phyloP scores from a whole-genome alignment of 257 asterid genomes.

The Fraxinus cuspidata region DNA sequence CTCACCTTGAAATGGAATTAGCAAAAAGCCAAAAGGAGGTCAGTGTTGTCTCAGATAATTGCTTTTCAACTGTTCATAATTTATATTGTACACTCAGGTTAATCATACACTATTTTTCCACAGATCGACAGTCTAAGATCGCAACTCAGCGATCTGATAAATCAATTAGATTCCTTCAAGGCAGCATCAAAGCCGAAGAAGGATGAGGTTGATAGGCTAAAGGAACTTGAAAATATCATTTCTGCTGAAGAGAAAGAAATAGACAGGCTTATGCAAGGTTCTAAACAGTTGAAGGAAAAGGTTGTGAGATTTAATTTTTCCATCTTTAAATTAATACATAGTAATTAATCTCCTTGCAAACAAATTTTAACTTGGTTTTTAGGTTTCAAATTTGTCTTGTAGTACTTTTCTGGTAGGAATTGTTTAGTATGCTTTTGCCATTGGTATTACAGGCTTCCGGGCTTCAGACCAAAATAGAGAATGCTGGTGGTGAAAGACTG shows the following conservation, averaged over 20 bases:
- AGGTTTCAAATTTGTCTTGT: not conserved
- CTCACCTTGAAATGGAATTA: slow-evolving; percentile 78
- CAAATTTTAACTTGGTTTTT: not conserved
- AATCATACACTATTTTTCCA: not conserved
- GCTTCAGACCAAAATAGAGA: slow-evolving; percentile 92
- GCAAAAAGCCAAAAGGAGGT: slow-evolving; percentile 91
- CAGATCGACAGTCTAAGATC: slow-evolving; percentile 80
- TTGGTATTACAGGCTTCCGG: slow-evolving; percentile 55
- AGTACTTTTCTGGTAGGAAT: not conserved
- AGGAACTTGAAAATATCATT: slow-evolving; percentile 58
- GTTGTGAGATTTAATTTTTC: slow-evolving; percentile 35
- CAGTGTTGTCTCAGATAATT: slow-evolving; percentile 15
- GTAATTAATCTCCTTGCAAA: not conserved
- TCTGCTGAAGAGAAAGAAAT: slow-evolving; percentile 81
- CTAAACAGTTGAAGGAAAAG: slow-evolving; percentile 83
- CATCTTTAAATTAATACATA: not conserved
- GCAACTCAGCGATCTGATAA: slow-evolving; percentile 60
- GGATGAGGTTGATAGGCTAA: slow-evolving; percentile 67
- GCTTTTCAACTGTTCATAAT: slow-evolving; percentile 14
- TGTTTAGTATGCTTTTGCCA: slow-evolving; percentile 2
- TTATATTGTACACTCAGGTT: not conserved
- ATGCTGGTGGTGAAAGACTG: slow-evolving; percentile 91
- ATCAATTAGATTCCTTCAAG: slow-evolving; percentile 70
- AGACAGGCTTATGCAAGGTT: slow-evolving; percentile 65
- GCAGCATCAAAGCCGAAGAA: slow-evolving; percentile 65